Evolutionary conservation across 2,329 filamentous ascomycete genomes (phyloP).

Genomic region (Arthroderma uncinatum): DNA sequence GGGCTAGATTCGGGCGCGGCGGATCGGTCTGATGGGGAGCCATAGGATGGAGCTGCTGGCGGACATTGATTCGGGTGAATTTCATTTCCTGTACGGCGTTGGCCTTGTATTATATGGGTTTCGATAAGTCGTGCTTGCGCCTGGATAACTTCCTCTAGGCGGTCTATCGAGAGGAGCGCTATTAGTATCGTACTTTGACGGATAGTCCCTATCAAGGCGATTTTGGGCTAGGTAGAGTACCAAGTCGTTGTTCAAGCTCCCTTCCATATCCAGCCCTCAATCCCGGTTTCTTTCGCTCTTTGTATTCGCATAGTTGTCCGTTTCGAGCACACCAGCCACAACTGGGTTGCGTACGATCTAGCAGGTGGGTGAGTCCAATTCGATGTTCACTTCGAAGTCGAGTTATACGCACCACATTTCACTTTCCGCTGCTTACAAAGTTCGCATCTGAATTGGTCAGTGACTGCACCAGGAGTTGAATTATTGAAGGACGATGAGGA

Average conservation of each 20-base stretch:
- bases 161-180: slow-evolving; percentile 34
- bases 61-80: neutral
- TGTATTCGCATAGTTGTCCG: slow-evolving; percentile 55
- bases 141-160: slow-evolving; percentile 55
- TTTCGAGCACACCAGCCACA: slow-evolving; percentile 63
- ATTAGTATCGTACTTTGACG: neutral
- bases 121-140: slow-evolving; percentile 58
- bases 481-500: neutral
- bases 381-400: neutral
- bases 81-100: slow-evolving; percentile 2
- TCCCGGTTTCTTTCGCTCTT: slow-evolving; percentile 59
- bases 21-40: slow-evolving; percentile 43
- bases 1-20: slow-evolving; percentile 44
- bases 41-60: slow-evolving; percentile 22
- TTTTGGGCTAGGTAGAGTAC: slow-evolving; percentile 17
- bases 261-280: slow-evolving; percentile 56
- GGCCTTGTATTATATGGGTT: slow-evolving; percentile 35
- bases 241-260: slow-evolving; percentile 59
- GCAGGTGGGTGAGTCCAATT: neutral
- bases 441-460: slow-evolving; percentile 19
- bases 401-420: slow-evolving; percentile 22
- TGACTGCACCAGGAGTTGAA: neutral
- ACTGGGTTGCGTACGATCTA: slow-evolving; percentile 45
- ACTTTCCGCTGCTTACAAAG: slow-evolving; percentile 27
- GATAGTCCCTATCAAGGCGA: neutral